Conservation (phyloP, 75 land plant species). For the Azolla pinnata region DNA sequence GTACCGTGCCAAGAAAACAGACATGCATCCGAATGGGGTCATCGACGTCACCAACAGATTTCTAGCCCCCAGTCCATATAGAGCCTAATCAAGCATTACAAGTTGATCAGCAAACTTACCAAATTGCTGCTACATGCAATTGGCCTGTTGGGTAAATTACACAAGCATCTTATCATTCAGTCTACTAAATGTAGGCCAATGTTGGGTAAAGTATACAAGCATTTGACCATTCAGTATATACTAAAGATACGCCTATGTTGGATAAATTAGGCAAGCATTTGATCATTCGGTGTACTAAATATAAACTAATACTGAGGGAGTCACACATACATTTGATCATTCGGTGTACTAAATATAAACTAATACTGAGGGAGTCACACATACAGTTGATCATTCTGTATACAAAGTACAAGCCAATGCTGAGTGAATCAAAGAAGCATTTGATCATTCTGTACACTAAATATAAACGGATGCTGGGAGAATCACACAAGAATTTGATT, state of each 20-base stretch:
- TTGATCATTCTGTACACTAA: background rate
- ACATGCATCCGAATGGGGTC: constrained; percentile 5
- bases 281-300: background rate
- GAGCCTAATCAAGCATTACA: constrained; percentile 2
- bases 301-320: background rate
- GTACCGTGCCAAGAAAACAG: background rate
- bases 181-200: too few species aligned
- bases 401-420: background rate
- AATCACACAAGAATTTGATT: too few species aligned
- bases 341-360: background rate
- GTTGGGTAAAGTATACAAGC: too few species aligned
- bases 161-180: too few species aligned
- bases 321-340: background rate
- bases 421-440: too few species aligned
- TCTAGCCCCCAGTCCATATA: constrained; percentile 13
- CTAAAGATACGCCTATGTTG: too few species aligned
- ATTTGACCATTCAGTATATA: too few species aligned
- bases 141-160: too few species aligned
- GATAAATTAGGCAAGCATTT: background rate
- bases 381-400: background rate
- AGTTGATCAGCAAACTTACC: too few species aligned
- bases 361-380: background rate
- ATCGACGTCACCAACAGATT: constrained; percentile 12
- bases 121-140: too few species aligned
- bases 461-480: background rate